Conservation (phyloP, 352 stramenopile species). For the Phytophthora pistaciae region DNA sequence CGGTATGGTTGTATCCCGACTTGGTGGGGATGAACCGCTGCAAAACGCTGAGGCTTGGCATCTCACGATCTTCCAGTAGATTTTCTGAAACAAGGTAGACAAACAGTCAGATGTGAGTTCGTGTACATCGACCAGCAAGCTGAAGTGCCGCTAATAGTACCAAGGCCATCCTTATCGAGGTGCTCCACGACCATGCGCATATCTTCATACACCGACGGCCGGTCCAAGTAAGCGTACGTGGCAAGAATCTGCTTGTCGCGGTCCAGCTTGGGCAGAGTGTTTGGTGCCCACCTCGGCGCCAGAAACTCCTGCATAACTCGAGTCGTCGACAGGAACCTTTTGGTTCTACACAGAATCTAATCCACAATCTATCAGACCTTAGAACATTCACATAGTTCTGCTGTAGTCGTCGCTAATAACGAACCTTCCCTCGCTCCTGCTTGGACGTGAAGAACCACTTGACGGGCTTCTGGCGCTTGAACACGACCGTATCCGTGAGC, state of each 20-base stretch:
- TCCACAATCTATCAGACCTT: neutral
- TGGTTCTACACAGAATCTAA: conserved; percentile 73
- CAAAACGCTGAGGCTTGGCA: conserved; percentile 63
- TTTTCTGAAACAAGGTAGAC: conserved; percentile 19
- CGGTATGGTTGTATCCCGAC: conserved; percentile 76
- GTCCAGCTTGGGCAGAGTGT: conserved; percentile 15
- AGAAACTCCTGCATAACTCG: conserved; percentile 66
- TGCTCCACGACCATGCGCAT: conserved; percentile 66
- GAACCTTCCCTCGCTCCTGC: conserved; percentile 71
- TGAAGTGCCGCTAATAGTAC: conserved; percentile 18
- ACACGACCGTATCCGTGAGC: conserved; percentile 74
- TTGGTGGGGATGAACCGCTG: conserved; percentile 75
- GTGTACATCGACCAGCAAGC: neutral
- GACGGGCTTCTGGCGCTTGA: conserved; percentile 73
- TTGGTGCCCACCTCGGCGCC: conserved; percentile 29
- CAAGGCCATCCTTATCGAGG: conserved; percentile 49
- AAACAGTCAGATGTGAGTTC: neutral
- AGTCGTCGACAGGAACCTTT: conserved; percentile 57
- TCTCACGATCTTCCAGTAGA: conserved; percentile 60
- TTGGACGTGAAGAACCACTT: conserved; percentile 83
- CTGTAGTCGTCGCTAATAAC: neutral
- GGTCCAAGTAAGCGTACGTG: conserved; percentile 62
- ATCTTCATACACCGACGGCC: conserved; percentile 44
- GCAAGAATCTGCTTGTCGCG: conserved; percentile 59
- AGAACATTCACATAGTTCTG: neutral